phyloP scores from a whole-genome alignment of 2,329 filamentous ascomycete genomes.

The Clonostachys rhizophaga region DNA sequence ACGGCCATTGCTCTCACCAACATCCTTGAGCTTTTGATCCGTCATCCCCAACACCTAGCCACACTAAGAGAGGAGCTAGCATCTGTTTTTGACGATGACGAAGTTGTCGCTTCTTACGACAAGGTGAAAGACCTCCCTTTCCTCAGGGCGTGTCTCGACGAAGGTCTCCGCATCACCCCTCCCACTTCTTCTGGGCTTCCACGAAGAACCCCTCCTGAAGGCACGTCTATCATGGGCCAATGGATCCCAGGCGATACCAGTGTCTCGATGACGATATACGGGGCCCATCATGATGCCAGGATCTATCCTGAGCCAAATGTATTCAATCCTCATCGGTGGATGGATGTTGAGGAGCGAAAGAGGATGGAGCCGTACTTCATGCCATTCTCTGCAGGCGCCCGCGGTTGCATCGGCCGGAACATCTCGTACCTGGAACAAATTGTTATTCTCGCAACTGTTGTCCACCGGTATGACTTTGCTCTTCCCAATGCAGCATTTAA shows the following conservation, averaged over 20 bases:
- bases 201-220: constrained; percentile 19
- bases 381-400: constrained; percentile 30
- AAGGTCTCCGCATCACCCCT: constrained; percentile 27
- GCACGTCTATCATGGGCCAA: constrained; percentile 18
- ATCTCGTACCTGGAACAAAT: constrained; percentile 38
- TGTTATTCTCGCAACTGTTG: constrained; percentile 31
- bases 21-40: constrained; percentile 45
- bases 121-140: constrained; percentile 46
- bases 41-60: constrained; percentile 29
- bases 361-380: constrained; percentile 29
- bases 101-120: constrained; percentile 40
- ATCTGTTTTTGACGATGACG: constrained; percentile 30
- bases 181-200: constrained; percentile 18
- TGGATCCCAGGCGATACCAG: constrained; percentile 27
- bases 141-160: constrained; percentile 46
- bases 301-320: constrained; percentile 31
- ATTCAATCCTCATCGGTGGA: constrained; percentile 33
- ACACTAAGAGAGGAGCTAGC: constrained; percentile 40
- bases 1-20: constrained; percentile 45
- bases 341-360: constrained; percentile 23
- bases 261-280: constrained; percentile 28
- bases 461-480: constrained; percentile 34
- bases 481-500: constrained; percentile 11
- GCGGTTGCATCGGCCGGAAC: constrained; percentile 35
- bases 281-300: constrained; percentile 29